Evolutionary conservation across 78 protist species (phyloP), one percentile per base, ranked within the genome.

Genomic region (Chrysochromulina tobinii): DNA sequence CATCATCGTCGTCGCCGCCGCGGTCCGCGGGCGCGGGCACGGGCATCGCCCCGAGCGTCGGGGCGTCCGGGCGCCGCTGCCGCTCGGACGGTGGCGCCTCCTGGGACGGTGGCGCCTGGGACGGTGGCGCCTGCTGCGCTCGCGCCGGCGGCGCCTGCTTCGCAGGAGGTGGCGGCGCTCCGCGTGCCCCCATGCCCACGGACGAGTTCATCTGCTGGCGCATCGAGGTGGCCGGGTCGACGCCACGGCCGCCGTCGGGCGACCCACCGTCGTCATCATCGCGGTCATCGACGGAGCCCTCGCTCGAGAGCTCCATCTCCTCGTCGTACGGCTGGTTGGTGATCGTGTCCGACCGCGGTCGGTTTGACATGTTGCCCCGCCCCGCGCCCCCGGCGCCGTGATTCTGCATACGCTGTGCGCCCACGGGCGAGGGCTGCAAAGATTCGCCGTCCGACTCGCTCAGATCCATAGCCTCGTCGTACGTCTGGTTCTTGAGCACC

Each of bases 401-500:
- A 38, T 38, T 38, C 38, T 38, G 38, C 38, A 38, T 38, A 38
- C 38, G 38, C 38, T 38, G 38, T 38, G 38, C 20, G 1, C 9
- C 57, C 2, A 72, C 61, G 0, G 72, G 64, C 12, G 54, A 11
- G 23, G 84, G 79, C 50, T 75, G 21, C 21, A 51, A 55, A 2
- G 59, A 11, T 14, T 7, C 84, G 58, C 11, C 3, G 59, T 75
- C 84, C 58, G 11, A 11, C 5, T 67, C 73, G 89, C 89, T 85
- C 58, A 79, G 64, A 2, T 79, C 86, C 21, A 54, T 4, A 59
- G 86, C 86, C 48, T 81, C 68, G 20, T 84, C 93, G 72, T 38
- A 61, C 14, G n/a, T 67, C 75, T 91, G 72, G 91, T 91, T 86
- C 67, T 91, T 48, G 27, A 86, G 58, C 55, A 73, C 83, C 18